Evolutionary conservation across 768 basidiomycete species (phyloP).

Genomic region (Serpula lacrymans): DNA sequence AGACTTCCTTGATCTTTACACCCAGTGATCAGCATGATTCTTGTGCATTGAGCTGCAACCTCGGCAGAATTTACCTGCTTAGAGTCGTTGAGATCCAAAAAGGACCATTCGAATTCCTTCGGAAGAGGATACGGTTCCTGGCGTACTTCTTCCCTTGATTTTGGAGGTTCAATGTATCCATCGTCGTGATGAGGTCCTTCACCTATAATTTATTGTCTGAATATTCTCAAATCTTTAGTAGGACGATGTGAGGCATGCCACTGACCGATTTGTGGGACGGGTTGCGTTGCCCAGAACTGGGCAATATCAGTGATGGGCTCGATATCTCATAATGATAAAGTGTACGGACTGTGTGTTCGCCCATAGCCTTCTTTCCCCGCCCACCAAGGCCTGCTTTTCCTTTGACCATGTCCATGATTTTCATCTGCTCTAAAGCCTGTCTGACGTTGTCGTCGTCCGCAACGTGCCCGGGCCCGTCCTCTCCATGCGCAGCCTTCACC

Average conservation of each 20-base stretch:
- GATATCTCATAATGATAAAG: conserved; percentile 5
- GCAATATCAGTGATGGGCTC: conserved; percentile 4
- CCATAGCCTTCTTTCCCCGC: conserved; percentile 74
- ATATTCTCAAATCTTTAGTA: conserved; percentile 4
- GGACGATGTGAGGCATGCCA: not conserved
- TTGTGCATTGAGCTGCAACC: not conserved
- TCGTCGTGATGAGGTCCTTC: conserved; percentile 67
- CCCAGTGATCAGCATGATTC: no score
- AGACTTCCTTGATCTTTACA: conserved; percentile 80
- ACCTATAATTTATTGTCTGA: conserved; percentile 34
- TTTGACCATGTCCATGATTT: conserved; percentile 80
- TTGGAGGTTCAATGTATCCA: conserved; percentile 85
- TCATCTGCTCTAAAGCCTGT: conserved; percentile 69
- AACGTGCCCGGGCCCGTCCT: conserved; percentile 32
- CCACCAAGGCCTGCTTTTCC: conserved; percentile 79
- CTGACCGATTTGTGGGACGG: conserved; percentile 84
- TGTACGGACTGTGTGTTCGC: conserved; percentile 77
- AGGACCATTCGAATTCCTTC: conserved; percentile 90
- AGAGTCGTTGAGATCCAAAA: conserved; percentile 73
- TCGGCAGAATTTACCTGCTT: conserved; percentile 52
- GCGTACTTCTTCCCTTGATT: conserved; percentile 72
- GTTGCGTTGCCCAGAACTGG: conserved; percentile 97
- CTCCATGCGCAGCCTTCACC: conserved; percentile 57
- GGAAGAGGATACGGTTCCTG: conserved; percentile 88
- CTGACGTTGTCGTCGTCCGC: conserved; percentile 66